Evolutionary conservation across 2,329 filamentous ascomycete genomes (phyloP).

Genomic region (Pseudogymnoascus sp.): DNA sequence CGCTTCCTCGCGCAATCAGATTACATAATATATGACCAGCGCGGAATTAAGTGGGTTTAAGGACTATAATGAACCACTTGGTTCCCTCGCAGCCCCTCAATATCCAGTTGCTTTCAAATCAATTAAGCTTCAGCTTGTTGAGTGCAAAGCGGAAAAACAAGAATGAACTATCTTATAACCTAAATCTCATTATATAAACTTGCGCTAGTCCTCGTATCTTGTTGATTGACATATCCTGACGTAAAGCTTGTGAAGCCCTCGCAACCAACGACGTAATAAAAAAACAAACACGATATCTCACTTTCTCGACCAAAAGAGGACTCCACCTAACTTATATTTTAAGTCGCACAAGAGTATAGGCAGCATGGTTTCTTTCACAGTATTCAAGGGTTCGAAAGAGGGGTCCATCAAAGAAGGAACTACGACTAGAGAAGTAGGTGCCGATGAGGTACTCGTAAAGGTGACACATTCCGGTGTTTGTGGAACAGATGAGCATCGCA

Average conservation of each 20-base stretch:
- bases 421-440: conserved; percentile 37
- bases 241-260: not conserved
- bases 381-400: conserved; percentile 54
- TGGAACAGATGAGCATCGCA: conserved; percentile 46
- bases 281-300: not conserved
- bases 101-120: not conserved
- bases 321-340: not conserved
- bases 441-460: conserved; percentile 52
- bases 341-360: not conserved
- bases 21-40: not conserved
- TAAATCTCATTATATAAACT: not conserved
- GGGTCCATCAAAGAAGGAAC: conserved; percentile 46
- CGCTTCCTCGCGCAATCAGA: not conserved
- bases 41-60: not conserved
- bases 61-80: not conserved
- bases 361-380: conserved; percentile 40
- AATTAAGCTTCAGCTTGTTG: not conserved
- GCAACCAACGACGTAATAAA: not conserved
- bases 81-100: not conserved
- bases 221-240: not conserved
- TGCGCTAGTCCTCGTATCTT: not conserved
- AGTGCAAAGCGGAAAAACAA: not conserved
- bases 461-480: conserved; percentile 62
- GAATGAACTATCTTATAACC: not conserved
- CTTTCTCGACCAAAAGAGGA: not conserved